Percentiles rank a stretch among this genome's conserved stretches.
These are phyloP conservation scores for Cladorrhinum sp. DNA, from an alignment of 2,329 filamentous ascomycete genomes.

Conservation along the genomic window DNA sequence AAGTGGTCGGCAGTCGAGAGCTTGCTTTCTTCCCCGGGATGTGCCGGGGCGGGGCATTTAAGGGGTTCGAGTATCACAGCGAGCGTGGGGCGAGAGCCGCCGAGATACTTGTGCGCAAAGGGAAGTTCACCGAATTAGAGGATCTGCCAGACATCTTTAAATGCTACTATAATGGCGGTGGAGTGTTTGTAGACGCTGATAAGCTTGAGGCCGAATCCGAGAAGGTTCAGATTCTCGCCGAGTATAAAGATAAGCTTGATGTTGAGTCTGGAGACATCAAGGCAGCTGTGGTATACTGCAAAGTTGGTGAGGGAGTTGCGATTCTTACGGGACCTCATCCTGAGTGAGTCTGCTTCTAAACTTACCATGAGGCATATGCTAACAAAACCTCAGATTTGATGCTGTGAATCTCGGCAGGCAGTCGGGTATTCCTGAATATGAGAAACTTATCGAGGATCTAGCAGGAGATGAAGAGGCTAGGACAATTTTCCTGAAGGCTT, in stretches of 20 bases:
- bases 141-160: conserved; percentile 60
- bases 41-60: conserved; percentile 82
- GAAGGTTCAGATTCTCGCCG: conserved; percentile 78
- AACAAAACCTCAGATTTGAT: conserved; percentile 64
- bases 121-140: conserved; percentile 49
- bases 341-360: conserved; percentile 57
- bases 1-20: conserved; percentile 82
- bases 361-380: conserved; percentile 2
- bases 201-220: conserved; percentile 48
- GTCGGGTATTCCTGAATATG: conserved; percentile 65
- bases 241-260: conserved; percentile 69
- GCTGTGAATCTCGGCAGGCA: conserved; percentile 71
- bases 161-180: conserved; percentile 92
- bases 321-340: conserved; percentile 87
- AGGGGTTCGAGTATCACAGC: conserved; percentile 85
- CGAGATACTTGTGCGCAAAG: conserved; percentile 61
- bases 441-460: conserved; percentile 65
- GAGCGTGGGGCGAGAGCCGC: conserved; percentile 78
- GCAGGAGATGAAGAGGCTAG: conserved; percentile 67
- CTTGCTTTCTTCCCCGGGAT: conserved; percentile 83
- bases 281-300: conserved; percentile 81
- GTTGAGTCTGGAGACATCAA: conserved; percentile 71
- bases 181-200: conserved; percentile 81
- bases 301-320: conserved; percentile 74
- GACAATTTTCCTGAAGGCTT: conserved; percentile 72